Evolutionary conservation across 345 rosid genomes (phyloP).

Genomic region (Physaria fendleri): DNA sequence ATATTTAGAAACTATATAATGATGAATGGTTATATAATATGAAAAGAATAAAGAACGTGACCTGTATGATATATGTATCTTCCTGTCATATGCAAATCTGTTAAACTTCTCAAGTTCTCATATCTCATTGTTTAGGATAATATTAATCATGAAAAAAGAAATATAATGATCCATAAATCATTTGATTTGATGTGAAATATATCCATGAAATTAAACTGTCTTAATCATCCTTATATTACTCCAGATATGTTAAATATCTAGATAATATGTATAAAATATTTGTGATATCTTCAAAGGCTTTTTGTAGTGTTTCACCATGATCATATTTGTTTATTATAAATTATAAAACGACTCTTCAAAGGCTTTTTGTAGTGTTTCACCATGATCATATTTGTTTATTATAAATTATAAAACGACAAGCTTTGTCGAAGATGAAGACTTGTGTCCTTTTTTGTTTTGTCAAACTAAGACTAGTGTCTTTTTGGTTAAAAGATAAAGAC

Average conservation of each 20-base stretch:
- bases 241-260: conserved; percentile 5
- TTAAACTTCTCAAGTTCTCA: background rate
- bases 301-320: background rate
- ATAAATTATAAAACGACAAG: background rate
- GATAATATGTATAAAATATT: background rate
- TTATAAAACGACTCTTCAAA: background rate
- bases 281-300: background rate
- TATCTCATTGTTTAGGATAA: background rate
- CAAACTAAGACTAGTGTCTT: background rate
- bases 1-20: background rate
- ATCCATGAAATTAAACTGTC: conserved; percentile 10
- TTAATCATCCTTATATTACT: background rate
- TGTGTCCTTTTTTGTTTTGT: background rate
- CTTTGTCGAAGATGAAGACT: background rate
- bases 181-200: background rate
- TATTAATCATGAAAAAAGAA: conserved; percentile 10
- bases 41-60: conserved; percentile 8
- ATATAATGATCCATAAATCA: background rate
- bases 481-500: background rate
- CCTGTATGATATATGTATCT: too few relatives aligned
- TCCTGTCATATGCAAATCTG: conserved; percentile 9
- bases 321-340: background rate
- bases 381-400: background rate
- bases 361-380: background rate
- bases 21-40: background rate